Evolutionary conservation across 768 basidiomycete genomes (phyloP).

Genomic region (Dacryopinax primogenitus): DNA sequence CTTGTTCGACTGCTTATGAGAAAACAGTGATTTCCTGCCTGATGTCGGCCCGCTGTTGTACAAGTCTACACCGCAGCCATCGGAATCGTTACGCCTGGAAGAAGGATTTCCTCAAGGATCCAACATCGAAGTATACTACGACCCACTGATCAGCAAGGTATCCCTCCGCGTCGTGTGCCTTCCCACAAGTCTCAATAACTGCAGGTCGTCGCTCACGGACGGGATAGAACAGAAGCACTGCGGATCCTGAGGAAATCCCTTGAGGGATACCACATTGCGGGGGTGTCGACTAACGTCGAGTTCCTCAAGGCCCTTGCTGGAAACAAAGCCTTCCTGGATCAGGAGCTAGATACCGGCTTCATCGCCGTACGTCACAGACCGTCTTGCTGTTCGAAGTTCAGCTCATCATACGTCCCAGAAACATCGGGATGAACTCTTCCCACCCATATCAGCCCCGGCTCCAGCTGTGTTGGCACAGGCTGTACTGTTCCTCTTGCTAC

Average conservation of each 20-base stretch:
- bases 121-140: constrained; percentile 77
- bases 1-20: background rate
- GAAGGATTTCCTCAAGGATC: constrained; percentile 74
- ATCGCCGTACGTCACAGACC: constrained; percentile 47
- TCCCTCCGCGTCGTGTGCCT: background rate
- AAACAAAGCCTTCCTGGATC: constrained; percentile 60
- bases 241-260: constrained; percentile 66
- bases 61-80: constrained; percentile 65
- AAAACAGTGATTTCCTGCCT: constrained; percentile 57
- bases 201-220: constrained; percentile 68
- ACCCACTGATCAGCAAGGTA: constrained; percentile 76
- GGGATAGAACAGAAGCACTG: constrained; percentile 72
- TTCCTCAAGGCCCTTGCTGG: constrained; percentile 69
- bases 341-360: constrained; percentile 83
- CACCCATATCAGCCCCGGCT: constrained; percentile 43
- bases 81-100: constrained; percentile 63
- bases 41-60: constrained; percentile 76
- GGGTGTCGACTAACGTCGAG: constrained; percentile 82
- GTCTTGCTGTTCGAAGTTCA: constrained; percentile 8
- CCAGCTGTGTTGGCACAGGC: constrained; percentile 62
- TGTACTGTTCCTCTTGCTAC: constrained; percentile 59
- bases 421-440: constrained; percentile 73
- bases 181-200: constrained; percentile 19
- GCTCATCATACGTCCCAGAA: constrained; percentile 38
- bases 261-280: constrained; percentile 81